These are phyloP conservation scores for Candida gorgasii DNA, from an alignment of 805 yeast genomes.

Conservation along the genomic window DNA sequence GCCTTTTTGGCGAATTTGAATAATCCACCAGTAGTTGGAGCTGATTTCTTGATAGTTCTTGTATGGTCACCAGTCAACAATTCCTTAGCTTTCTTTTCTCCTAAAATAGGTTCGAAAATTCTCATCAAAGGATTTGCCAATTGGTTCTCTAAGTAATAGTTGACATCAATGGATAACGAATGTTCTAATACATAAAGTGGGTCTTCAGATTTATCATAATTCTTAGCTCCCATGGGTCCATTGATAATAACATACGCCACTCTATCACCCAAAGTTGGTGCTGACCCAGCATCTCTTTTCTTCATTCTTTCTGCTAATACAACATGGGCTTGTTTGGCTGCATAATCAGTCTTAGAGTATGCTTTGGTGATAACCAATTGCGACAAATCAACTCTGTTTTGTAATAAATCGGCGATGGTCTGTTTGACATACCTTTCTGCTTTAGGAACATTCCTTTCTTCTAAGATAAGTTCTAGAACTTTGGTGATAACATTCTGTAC, in stretches of 20 bases:
- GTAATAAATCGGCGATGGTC: conserved; percentile 86
- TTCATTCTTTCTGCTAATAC: conserved; percentile 95
- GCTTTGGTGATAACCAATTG: conserved; percentile 93
- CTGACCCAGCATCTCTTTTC: conserved; percentile 95
- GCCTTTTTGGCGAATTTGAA: conserved; percentile 91
- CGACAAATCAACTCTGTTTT: conserved; percentile 88
- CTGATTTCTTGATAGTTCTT: conserved; percentile 67
- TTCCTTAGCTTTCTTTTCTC: conserved; percentile 78
- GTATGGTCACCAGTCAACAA: conserved; percentile 84
- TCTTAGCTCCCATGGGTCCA: conserved; percentile 72
- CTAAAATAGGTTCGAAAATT: conserved; percentile 93
- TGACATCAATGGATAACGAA: conserved; percentile 90
- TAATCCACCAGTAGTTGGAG: conserved; percentile 81
- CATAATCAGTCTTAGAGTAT: conserved; percentile 83
- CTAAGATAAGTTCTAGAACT: conserved; percentile 79
- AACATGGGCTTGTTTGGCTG: conserved; percentile 96
- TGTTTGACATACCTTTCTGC: conserved; percentile 85
- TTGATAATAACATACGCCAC: conserved; percentile 92
- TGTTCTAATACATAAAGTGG: conserved; percentile 92
- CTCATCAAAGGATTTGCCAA: conserved; percentile 88
- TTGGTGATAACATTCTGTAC: conserved; percentile 95
- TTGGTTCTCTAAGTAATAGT: conserved; percentile 90
- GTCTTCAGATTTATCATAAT: conserved; percentile 95
- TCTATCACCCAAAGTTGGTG: conserved; percentile 96
- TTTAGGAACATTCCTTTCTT: conserved; percentile 80